Base-by-base conservation (phyloP, 352 stramenopile genomes). In the Pythium apleroticum region DNA sequence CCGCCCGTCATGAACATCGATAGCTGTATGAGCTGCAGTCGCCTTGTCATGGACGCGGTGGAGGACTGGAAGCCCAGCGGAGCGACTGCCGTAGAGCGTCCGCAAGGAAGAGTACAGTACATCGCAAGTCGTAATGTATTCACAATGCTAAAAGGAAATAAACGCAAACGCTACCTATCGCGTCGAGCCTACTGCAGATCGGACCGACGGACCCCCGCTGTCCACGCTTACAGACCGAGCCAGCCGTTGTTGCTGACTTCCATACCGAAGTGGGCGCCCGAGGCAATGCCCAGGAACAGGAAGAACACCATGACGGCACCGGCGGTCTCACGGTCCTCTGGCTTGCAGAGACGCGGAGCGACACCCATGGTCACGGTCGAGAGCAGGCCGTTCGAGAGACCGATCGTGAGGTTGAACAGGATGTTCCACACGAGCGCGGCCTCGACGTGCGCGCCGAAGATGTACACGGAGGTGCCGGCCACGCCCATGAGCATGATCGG, bases 351-450 rank as follows among this genome's bases (percentile, higher is more conserved):
- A 55, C 60, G 68, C 6, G 72, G 72, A 12, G 66, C 68, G 2
- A 65, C 52, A n/a, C 68, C 72, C 61, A 78, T 75, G 8, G 72
- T 78, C 27, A 78, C 66, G 1, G 72, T 78, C 12, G 52, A 67
- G 9, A 78, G 54, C 14, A 78, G n/a, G 45, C 72, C 72, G 45
- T 64, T 76, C 15, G 65, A 69, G 52, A 78, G 30, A 66, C 72
- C 72, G 48, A 78, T 62, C 1, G 49, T 65, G 14, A 78, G 48
- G 46, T 66, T 76, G 20, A 75, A 63, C 5, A 75, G 6, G 25
- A 73, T 52, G 48, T 70, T 59, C 30, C 43, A 73, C 49, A 73
- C 30, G 1, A 73, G 43, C 55, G 60, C 10, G 1, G 45, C 52
- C 65, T 50, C 54, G 19, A 63, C 54, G 27, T 63, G 41, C 4